These are phyloP conservation scores for Lolium perenne DNA, from an alignment of 176 grass and related monocot species.

Conservation along the genomic window DNA sequence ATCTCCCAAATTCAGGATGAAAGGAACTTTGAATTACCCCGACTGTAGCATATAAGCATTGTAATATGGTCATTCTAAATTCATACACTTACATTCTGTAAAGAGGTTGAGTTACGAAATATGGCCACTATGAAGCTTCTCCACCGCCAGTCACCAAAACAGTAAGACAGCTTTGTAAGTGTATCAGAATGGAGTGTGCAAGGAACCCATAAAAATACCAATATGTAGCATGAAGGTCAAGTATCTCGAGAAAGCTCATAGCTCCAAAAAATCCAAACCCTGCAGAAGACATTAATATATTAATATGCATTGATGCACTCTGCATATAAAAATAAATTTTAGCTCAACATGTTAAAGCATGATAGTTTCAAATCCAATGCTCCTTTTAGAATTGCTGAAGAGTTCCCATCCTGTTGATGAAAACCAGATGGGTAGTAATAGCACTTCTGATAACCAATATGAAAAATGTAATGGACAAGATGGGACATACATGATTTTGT, in stretches of 20 bases:
- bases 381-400: conserved; percentile 4
- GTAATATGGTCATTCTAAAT: not conserved
- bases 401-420: not conserved
- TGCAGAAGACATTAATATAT: conserved; percentile 8
- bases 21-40: not conserved
- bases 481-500: conserved; percentile 10
- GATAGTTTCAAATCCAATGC: conserved; percentile 30
- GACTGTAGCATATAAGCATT: not conserved
- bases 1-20: conserved; percentile 6
- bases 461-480: conserved; percentile 33
- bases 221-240: conserved; percentile 20
- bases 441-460: conserved; percentile 34
- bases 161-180: conserved; percentile 5
- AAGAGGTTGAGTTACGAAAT: not conserved
- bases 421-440: not conserved
- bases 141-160: not conserved
- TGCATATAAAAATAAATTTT: not conserved
- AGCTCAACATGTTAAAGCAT: not conserved
- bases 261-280: conserved; percentile 15
- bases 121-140: conserved; percentile 19
- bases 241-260: not conserved
- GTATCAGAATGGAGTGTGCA: not conserved
- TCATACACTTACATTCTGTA: not conserved
- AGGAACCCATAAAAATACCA: conserved; percentile 14
- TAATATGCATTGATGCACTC: conserved; percentile 1